A percentile compares a stretch with the other conserved stretches of the same genome.
Conservation (phyloP, 2,329 filamentous ascomycete genomes). For the Xylaria sp. region DNA sequence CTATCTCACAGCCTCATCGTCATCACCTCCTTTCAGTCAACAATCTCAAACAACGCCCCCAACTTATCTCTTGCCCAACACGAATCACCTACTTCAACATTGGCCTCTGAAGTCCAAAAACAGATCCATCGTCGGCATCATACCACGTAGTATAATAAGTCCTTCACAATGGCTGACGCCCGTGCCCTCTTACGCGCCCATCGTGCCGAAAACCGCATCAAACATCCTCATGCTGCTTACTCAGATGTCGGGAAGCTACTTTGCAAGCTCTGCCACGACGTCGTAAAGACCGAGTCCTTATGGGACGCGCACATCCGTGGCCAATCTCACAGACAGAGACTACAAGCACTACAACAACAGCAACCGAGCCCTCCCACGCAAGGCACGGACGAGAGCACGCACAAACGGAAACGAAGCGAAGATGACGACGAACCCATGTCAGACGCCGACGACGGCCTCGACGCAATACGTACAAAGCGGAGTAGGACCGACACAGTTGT, state of each 20-base stretch:
- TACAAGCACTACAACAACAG: constrained; percentile 45
- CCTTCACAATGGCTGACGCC: constrained; percentile 75
- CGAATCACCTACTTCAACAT: neutral
- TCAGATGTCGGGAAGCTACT: constrained; percentile 73
- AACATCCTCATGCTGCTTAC: constrained; percentile 75
- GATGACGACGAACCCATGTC: constrained; percentile 47
- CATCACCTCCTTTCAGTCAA: constrained; percentile 3
- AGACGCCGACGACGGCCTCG: constrained; percentile 48
- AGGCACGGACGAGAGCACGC: constrained; percentile 36
- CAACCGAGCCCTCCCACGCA: constrained; percentile 43
- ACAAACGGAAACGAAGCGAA: constrained; percentile 48
- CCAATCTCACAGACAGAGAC: constrained; percentile 57
- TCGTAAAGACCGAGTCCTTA: constrained; percentile 72
- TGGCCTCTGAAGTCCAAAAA: neutral
- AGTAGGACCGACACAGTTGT: constrained; percentile 54
- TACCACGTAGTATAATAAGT: neutral
- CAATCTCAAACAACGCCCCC: neutral
- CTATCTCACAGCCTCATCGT: constrained; percentile 14
- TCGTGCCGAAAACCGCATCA: constrained; percentile 77
- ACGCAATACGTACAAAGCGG: constrained; percentile 57
- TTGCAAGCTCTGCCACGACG: constrained; percentile 73
- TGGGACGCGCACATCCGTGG: constrained; percentile 73
- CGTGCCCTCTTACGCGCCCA: constrained; percentile 83
- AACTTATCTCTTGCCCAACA: neutral
- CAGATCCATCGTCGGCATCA: neutral